Percentiles rank a stretch among this genome's conserved stretches.
Conservation (phyloP, 2,329 filamentous ascomycete genomes). For the Pyricularia sp. region DNA sequence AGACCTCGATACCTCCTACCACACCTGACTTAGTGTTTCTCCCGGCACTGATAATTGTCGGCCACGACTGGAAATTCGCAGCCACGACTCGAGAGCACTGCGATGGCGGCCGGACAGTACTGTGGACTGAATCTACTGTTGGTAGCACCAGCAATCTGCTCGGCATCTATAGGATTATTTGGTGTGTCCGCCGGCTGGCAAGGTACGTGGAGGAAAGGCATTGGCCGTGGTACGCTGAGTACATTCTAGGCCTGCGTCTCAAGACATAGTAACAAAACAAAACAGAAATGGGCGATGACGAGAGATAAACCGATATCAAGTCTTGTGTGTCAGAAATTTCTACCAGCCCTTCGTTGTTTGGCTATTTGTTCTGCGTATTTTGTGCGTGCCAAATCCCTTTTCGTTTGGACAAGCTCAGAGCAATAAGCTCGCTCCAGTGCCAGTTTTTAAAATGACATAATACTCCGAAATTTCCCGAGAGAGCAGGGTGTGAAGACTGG, state of each 20-base stretch:
- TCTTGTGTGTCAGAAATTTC: too few relatives aligned
- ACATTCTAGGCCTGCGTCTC: background rate
- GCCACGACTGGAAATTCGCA: background rate
- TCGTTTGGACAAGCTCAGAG: too few relatives aligned
- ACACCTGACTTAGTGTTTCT: background rate
- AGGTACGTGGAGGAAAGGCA: background rate
- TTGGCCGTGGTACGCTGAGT: constrained; percentile 4
- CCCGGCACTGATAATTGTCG: background rate
- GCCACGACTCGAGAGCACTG: background rate
- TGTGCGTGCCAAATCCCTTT: too few relatives aligned
- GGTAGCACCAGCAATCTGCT: background rate
- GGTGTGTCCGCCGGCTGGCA: constrained; percentile 1
- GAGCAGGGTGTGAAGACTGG: too few relatives aligned
- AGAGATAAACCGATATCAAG: too few relatives aligned
- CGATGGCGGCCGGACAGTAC: background rate
- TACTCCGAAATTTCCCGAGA: too few relatives aligned
- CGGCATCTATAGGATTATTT: constrained; percentile 3
- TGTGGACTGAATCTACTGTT: background rate
- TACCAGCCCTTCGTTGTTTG: too few relatives aligned
- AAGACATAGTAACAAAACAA: background rate
- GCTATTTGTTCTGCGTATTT: too few relatives aligned
- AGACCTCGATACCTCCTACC: background rate
- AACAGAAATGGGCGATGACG: too few relatives aligned
- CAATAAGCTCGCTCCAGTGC: too few relatives aligned
- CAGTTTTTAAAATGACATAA: too few relatives aligned